phyloP scores from a whole-genome alignment of 148 eudicot genomes.

The Dianthus caryophyllus region DNA sequence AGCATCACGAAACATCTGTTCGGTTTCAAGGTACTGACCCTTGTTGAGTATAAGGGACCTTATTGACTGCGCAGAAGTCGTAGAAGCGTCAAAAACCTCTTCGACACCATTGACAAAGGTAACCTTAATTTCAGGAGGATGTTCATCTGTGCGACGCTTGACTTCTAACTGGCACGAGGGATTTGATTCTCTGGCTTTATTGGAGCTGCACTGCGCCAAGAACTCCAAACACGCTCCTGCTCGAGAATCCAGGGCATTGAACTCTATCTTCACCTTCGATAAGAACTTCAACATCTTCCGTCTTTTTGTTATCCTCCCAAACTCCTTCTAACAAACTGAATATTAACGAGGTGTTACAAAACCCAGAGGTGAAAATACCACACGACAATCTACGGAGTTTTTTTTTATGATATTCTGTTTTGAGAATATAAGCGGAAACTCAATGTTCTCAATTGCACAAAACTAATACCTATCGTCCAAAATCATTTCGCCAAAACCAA shows the following conservation, averaged over 20 bases:
- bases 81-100: constrained; percentile 69
- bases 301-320: background rate
- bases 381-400: too few species aligned
- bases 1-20: constrained; percentile 92
- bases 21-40: constrained; percentile 78
- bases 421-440: too few species aligned
- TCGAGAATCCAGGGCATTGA: constrained; percentile 84
- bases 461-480: too few species aligned
- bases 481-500: too few species aligned
- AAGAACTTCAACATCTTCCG: constrained; percentile 74
- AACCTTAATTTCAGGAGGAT: constrained; percentile 76
- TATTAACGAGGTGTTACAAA: too few species aligned
- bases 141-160: constrained; percentile 79
- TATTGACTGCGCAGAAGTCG: constrained; percentile 69
- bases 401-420: too few species aligned
- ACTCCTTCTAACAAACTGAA: too few species aligned
- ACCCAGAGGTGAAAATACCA: too few species aligned
- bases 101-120: constrained; percentile 84
- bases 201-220: constrained; percentile 76
- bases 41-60: constrained; percentile 66
- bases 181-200: constrained; percentile 79
- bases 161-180: constrained; percentile 62
- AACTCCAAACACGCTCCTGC: constrained; percentile 72
- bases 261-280: constrained; percentile 78
- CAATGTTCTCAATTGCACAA: too few species aligned